These are phyloP conservation scores for Trichoderma sp. DNA, from an alignment of 2,329 filamentous ascomycete species.

Conservation along the genomic window DNA sequence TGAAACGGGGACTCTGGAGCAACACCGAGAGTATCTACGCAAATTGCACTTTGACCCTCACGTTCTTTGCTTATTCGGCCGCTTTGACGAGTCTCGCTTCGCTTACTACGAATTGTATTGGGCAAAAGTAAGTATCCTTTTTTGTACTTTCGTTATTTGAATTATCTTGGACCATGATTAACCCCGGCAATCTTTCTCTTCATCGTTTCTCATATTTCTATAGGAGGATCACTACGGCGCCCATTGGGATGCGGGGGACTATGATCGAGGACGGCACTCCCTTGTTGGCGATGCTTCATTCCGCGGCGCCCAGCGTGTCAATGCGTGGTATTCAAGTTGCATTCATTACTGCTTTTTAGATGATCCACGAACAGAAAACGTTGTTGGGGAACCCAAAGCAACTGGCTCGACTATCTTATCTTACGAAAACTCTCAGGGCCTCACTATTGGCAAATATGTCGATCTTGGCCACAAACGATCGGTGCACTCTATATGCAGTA, in stretches of 20 bases:
- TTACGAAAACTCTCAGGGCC: conserved; percentile 33
- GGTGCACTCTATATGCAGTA: conserved; percentile 35
- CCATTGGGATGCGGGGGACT: conserved; percentile 54
- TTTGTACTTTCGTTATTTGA: neutral
- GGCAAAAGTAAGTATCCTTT: conserved; percentile 43
- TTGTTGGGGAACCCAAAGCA: conserved; percentile 41
- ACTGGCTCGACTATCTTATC: conserved; percentile 24
- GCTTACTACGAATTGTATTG: conserved; percentile 79
- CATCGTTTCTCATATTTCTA: neutral
- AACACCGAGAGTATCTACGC: conserved; percentile 68
- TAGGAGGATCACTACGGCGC: conserved; percentile 56
- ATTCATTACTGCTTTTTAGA: conserved; percentile 61
- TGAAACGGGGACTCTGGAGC: conserved; percentile 68
- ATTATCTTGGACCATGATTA: neutral
- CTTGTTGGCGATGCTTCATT: conserved; percentile 56
- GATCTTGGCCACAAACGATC: conserved; percentile 40
- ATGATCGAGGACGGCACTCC: conserved; percentile 59
- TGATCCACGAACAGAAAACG: conserved; percentile 52
- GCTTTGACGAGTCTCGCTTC: conserved; percentile 67
- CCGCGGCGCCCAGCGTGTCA: conserved; percentile 54
- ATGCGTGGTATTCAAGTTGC: conserved; percentile 56
- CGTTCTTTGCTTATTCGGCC: conserved; percentile 63
- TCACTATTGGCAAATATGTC: conserved; percentile 36
- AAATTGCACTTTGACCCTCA: conserved; percentile 67
- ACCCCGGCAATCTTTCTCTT: neutral